Evolutionary conservation across 768 basidiomycete genomes (phyloP).

Genomic region (Calocybe cyanea): DNA sequence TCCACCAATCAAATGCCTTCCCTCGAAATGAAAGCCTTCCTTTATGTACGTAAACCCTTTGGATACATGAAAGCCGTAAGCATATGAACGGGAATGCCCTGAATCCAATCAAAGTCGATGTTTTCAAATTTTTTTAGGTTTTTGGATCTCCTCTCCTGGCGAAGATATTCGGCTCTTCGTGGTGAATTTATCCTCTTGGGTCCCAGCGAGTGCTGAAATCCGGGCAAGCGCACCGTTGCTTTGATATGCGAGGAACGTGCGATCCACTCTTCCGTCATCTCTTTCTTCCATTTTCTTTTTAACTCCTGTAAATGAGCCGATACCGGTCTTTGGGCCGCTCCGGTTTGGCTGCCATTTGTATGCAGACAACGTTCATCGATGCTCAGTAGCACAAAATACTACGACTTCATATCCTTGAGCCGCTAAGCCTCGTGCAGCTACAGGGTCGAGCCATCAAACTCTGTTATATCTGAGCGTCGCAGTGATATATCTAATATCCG

Average conservation of each 20-base stretch:
- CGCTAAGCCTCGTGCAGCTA: too few species aligned
- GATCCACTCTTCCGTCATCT: background rate
- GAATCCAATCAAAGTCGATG: background rate
- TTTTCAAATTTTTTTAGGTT: background rate
- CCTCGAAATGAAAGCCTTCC: background rate
- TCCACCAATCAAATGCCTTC: background rate
- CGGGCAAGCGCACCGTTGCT: background rate
- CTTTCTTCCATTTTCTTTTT: too few species aligned
- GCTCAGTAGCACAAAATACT: too few species aligned
- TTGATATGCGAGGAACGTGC: background rate
- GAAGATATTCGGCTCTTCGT: background rate
- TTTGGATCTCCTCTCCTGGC: slow-evolving; percentile 1
- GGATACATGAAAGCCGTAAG: slow-evolving; percentile 3
- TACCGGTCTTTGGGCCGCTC: too few species aligned
- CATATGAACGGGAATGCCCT: slow-evolving; percentile 1
- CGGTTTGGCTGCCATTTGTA: too few species aligned
- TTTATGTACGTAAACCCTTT: background rate
- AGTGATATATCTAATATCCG: too few species aligned
- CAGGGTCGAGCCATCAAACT: too few species aligned
- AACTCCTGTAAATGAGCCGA: too few species aligned
- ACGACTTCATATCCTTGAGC: too few species aligned
- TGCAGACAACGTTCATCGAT: too few species aligned
- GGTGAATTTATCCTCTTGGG: background rate
- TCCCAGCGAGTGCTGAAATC: background rate
- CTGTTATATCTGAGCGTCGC: too few species aligned